Conservation (phyloP, 2,329 filamentous ascomycete species). For the Exserohilum turcica region DNA sequence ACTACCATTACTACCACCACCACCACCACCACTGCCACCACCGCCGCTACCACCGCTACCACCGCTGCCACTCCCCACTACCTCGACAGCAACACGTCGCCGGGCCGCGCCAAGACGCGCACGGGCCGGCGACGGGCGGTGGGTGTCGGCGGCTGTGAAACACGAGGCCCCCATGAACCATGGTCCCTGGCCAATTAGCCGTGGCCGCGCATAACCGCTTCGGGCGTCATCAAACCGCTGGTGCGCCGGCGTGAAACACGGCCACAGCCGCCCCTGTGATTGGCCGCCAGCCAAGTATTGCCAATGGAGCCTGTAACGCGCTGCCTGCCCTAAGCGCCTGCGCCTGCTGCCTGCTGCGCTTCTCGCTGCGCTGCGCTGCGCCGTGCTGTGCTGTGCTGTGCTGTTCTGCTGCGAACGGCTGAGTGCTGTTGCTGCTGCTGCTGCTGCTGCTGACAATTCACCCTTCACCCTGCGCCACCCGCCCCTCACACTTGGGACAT, state of each 20-base stretch:
- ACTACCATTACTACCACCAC: too few species aligned
- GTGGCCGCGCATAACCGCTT: conserved; percentile 16
- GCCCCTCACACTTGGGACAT: too few species aligned
- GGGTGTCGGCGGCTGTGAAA: conserved; percentile 19
- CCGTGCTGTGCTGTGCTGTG: too few species aligned
- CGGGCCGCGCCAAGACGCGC: too few species aligned
- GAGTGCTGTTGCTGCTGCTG: background rate
- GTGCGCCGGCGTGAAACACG: conserved; percentile 37
- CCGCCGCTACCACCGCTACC: too few species aligned
- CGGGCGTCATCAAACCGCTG: conserved; percentile 38
- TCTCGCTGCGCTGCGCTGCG: too few species aligned
- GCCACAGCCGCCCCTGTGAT: conserved; percentile 23
- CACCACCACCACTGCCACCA: too few species aligned
- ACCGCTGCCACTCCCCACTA: too few species aligned
- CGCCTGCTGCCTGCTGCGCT: background rate
- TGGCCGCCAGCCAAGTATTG: conserved; percentile 35
- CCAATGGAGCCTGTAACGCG: conserved; percentile 33
- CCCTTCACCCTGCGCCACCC: too few species aligned
- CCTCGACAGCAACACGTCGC: too few species aligned
- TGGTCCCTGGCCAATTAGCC: conserved; percentile 21
- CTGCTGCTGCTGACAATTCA: too few species aligned
- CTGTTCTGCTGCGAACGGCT: background rate
- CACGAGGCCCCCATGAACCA: conserved; percentile 22
- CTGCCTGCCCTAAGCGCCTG: conserved; percentile 4
- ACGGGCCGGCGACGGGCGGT: background rate